phyloP scores from a whole-genome alignment of 2,329 filamentous ascomycete genomes.

The Lachnellula arida region DNA sequence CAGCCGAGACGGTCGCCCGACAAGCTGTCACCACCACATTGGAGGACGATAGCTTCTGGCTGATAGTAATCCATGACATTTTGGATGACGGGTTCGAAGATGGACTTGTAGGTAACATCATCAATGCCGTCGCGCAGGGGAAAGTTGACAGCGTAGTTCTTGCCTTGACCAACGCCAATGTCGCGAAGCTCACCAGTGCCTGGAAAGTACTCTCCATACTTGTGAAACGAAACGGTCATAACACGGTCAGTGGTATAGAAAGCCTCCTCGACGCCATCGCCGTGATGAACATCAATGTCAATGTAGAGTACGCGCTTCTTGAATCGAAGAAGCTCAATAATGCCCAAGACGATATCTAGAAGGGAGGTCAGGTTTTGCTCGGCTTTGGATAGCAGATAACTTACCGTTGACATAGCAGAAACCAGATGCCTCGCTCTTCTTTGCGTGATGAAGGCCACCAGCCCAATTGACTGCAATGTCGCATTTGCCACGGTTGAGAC shows the following conservation, averaged over 20 bases:
- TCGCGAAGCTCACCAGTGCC: slow-evolving; percentile 84
- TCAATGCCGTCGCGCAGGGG: slow-evolving; percentile 89
- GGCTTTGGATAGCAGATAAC: slow-evolving; percentile 24
- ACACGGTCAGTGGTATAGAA: slow-evolving; percentile 92
- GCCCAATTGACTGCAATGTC: slow-evolving; percentile 99
- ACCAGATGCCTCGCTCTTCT: slow-evolving; percentile 91
- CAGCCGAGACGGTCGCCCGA: slow-evolving; percentile 92
- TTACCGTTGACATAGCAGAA: slow-evolving; percentile 98
- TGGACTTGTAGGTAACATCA: slow-evolving; percentile 80
- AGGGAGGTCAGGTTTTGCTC: slow-evolving; percentile 37
- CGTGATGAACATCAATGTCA: slow-evolving; percentile 92
- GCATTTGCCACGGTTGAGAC: slow-evolving; percentile 84
- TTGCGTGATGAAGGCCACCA: slow-evolving; percentile 92
- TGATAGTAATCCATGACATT: slow-evolving; percentile 84
- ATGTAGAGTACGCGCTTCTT: slow-evolving; percentile 97
- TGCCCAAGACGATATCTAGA: slow-evolving; percentile 90
- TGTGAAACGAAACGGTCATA: slow-evolving; percentile 92
- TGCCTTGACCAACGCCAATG: slow-evolving; percentile 81
- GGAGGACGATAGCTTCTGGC: slow-evolving; percentile 87
- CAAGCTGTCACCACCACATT: slow-evolving; percentile 92
- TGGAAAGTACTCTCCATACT: slow-evolving; percentile 95
- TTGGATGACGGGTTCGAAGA: slow-evolving; percentile 87
- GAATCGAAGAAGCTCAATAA: slow-evolving; percentile 84
- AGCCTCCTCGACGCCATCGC: slow-evolving; percentile 87
- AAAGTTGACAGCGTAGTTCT: slow-evolving; percentile 87